These are phyloP conservation scores for Ustilago esculenta DNA, from an alignment of 1,284 basidiomycete species.

Conservation along the genomic window DNA sequence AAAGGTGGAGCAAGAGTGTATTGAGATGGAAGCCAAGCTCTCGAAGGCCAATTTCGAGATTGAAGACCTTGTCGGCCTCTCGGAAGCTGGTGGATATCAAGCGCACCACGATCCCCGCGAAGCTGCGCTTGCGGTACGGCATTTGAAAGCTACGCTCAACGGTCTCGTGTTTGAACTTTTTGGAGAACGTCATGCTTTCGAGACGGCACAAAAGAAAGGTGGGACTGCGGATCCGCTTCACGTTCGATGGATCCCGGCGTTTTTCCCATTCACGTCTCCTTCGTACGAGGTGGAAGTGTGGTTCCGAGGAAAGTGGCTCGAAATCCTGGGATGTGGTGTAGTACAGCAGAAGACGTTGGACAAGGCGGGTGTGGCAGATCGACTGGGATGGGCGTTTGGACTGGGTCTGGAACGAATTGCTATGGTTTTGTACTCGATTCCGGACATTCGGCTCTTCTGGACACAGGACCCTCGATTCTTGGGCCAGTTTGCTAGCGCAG, in stretches of 20 bases:
- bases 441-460: constrained; percentile 99
- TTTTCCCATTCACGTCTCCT: constrained; percentile 96
- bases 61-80: constrained; percentile 80
- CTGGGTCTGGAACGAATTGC: constrained; percentile 96
- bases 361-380: constrained; percentile 74
- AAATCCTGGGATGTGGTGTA: constrained; percentile 94
- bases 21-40: constrained; percentile 71
- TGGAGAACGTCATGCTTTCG: constrained; percentile 66
- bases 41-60: constrained; percentile 74
- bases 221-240: constrained; percentile 73
- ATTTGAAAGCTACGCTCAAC: constrained; percentile 92
- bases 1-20: constrained; percentile 71
- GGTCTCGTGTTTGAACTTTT: constrained; percentile 86
- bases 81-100: constrained; percentile 83
- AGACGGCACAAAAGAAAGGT: constrained; percentile 65
- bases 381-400: constrained; percentile 97
- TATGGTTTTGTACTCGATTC: constrained; percentile 96
- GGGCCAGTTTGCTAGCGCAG: constrained; percentile 78
- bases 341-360: constrained; percentile 88
- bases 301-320: constrained; percentile 95
- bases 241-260: constrained; percentile 96
- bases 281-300: constrained; percentile 98
- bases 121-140: constrained; percentile 75
- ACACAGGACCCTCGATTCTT: constrained; percentile 87
- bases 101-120: constrained; percentile 73